Percentiles rank a stretch among this genome's conserved stretches.
phyloP scores from a whole-genome alignment of 805 yeast genomes.

The Brettanomyces nanus region DNA sequence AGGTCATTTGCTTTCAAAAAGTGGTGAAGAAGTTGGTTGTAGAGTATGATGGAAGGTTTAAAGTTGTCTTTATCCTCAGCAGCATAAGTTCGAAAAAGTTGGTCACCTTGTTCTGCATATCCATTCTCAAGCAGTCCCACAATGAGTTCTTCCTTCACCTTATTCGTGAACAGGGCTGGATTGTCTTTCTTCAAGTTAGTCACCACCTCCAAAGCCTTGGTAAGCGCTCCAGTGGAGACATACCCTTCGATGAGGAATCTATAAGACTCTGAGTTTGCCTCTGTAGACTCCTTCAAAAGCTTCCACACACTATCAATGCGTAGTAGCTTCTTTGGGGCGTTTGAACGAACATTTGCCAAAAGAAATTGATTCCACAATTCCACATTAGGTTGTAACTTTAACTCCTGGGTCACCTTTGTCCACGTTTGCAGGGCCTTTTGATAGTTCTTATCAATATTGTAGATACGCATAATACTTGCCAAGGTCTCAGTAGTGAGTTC shows the following conservation, averaged over 20 bases:
- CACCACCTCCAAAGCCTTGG: conserved; percentile 34
- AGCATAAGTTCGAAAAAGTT: conserved; percentile 19
- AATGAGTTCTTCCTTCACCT: conserved; percentile 37
- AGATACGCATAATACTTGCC: conserved; percentile 38
- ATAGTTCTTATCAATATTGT: conserved; percentile 28
- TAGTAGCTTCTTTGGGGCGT: conserved; percentile 21
- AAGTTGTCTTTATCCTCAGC: conserved; percentile 23
- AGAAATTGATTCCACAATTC: conserved; percentile 54
- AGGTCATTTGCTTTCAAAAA: conserved; percentile 32
- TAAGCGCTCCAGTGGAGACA: conserved; percentile 31
- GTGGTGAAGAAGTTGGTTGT: conserved; percentile 42
- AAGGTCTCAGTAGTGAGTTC: conserved; percentile 34
- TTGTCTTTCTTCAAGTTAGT: conserved; percentile 26
- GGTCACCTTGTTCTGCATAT: conserved; percentile 33
- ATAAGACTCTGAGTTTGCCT: conserved; percentile 41
- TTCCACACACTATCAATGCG: conserved; percentile 32
- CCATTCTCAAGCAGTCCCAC: conserved; percentile 35
- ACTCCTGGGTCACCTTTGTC: conserved; percentile 23
- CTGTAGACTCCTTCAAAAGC: conserved; percentile 20
- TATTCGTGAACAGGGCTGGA: conserved; percentile 28
- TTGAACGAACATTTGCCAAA: conserved; percentile 21
- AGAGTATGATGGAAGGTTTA: conserved; percentile 38
- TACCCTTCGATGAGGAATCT: conserved; percentile 41
- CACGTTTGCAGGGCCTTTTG: conserved; percentile 38
- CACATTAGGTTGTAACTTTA: conserved; percentile 25